Evolutionary conservation across 805 yeast genomes (phyloP).

Genomic region (Cyberlindnera saturnus): DNA sequence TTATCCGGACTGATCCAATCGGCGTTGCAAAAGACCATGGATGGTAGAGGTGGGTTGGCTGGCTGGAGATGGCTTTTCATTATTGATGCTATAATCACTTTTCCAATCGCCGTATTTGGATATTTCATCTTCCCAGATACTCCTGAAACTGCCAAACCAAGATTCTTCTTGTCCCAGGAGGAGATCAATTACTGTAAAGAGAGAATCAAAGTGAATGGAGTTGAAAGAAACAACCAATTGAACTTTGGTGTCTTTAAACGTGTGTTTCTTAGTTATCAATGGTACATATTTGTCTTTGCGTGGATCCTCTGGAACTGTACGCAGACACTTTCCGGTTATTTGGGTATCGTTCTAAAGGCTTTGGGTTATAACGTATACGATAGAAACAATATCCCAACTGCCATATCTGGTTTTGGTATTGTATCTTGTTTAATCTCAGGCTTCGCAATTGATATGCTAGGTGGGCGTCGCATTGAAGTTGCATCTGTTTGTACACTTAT

Average conservation of each 20-base stretch:
- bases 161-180: constrained; percentile 12
- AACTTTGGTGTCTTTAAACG: constrained; percentile 12
- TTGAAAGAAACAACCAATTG: constrained; percentile 12
- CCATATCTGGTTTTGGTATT: constrained; percentile 15
- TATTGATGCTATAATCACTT: constrained; percentile 39
- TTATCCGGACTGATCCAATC: constrained; percentile 37
- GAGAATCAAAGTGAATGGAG: constrained; percentile 13
- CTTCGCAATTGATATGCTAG: constrained; percentile 12
- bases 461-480: constrained; percentile 16
- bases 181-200: constrained; percentile 11
- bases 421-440: constrained; percentile 14
- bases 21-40: constrained; percentile 30
- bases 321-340: constrained; percentile 7
- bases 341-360: constrained; percentile 16
- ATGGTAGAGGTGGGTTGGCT: constrained; percentile 33
- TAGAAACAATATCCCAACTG: constrained; percentile 20
- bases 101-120: constrained; percentile 47
- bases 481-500: constrained; percentile 3
- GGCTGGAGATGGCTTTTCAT: constrained; percentile 32
- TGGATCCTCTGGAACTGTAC: constrained; percentile 14
- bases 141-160: constrained; percentile 22
- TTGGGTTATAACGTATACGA: constrained; percentile 18
- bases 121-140: constrained; percentile 38
- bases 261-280: constrained; percentile 15
- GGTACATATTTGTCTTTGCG: constrained; percentile 15